phyloP scores from a whole-genome alignment of 2,329 filamentous ascomycete species.

The Colletotrichum destructivum region DNA sequence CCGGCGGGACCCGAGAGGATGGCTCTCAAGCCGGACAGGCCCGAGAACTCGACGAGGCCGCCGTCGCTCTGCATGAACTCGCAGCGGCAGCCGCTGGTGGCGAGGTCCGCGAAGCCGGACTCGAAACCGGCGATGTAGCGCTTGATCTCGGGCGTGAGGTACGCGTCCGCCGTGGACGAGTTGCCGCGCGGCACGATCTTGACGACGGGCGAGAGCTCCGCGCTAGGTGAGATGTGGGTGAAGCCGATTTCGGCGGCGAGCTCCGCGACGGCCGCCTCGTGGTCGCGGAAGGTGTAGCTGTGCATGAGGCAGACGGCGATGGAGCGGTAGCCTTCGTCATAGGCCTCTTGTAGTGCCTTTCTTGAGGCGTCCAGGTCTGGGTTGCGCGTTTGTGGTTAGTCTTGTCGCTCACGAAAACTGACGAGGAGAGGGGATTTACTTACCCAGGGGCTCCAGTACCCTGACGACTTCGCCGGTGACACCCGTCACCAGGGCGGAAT shows the following conservation, averaged over 20 bases:
- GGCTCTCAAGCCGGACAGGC: constrained; percentile 77
- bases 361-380: constrained; percentile 65
- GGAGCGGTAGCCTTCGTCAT: constrained; percentile 73
- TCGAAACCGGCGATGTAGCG: constrained; percentile 72
- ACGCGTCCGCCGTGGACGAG: constrained; percentile 84
- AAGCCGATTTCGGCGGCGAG: constrained; percentile 66
- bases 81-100: constrained; percentile 67
- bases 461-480: constrained; percentile 79
- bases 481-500: constrained; percentile 63
- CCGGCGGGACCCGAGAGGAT: constrained; percentile 84
- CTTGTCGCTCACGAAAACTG: rapidly evolving
- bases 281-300: constrained; percentile 78
- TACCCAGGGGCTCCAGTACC: constrained; percentile 70
- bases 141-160: constrained; percentile 80
- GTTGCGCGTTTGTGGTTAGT: not conserved
- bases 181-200: constrained; percentile 83
- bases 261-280: constrained; percentile 59
- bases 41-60: constrained; percentile 67
- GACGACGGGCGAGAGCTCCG: constrained; percentile 71
- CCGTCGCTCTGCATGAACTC: constrained; percentile 80
- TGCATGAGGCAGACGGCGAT: constrained; percentile 82
- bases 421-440: not conserved
- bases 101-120: constrained; percentile 65
- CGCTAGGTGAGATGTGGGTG: constrained; percentile 69
- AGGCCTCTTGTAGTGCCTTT: constrained; percentile 71